A percentile compares a stretch with the other conserved stretches of the same genome.
Evolutionary conservation across 139 green algal genomes (phyloP).

Genomic region (Coccomyxa sp.): DNA sequence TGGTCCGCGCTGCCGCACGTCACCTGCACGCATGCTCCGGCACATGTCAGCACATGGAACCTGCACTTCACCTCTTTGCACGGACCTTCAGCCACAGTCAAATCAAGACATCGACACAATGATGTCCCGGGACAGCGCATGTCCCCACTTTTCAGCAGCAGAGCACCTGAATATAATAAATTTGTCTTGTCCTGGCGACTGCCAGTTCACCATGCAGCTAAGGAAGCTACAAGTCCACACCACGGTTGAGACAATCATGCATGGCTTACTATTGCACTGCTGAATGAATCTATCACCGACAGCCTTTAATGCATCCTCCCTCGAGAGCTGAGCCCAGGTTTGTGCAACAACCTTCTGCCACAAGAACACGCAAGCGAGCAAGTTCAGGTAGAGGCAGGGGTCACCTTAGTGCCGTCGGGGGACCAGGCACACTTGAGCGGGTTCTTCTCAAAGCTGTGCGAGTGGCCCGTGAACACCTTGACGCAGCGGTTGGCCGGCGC

Average conservation of each 20-base stretch:
- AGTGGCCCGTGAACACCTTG: constrained; percentile 62
- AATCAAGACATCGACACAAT: neutral
- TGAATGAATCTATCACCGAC: neutral
- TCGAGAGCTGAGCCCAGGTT: neutral
- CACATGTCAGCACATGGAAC: too few species aligned
- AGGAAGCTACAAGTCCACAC: neutral
- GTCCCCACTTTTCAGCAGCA: neutral
- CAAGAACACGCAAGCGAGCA: neutral
- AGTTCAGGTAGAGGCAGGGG: neutral
- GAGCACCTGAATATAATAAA: neutral
- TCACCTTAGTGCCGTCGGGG: constrained; percentile 59
- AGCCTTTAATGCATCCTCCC: neutral
- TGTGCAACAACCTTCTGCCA: neutral
- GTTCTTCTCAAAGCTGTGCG: constrained; percentile 90
- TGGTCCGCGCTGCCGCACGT: constrained; percentile 77
- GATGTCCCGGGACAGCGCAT: neutral
- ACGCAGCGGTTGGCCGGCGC: constrained; percentile 82
- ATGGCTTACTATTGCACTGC: neutral
- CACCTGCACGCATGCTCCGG: constrained; percentile 38
- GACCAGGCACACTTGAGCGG: constrained; percentile 91
- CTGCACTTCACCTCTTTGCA: neutral
- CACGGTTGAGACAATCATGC: neutral
- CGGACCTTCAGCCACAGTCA: neutral
- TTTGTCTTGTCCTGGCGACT: neutral
- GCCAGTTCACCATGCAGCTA: neutral